Conservation (phyloP, 495 filamentous ascomycete genomes). For the Hypoxylon fragiforme region DNA sequence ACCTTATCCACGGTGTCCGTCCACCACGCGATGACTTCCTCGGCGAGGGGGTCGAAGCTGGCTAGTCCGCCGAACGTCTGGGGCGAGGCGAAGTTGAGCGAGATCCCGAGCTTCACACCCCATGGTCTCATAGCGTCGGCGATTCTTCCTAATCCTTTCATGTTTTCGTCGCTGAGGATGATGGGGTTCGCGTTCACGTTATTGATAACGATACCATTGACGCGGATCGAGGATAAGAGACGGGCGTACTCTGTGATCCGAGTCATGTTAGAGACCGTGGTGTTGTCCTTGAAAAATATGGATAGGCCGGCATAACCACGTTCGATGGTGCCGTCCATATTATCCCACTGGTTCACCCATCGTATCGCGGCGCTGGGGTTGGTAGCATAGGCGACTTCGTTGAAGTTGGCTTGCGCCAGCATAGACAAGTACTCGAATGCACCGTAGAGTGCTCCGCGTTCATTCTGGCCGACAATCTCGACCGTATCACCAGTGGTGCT, state of each 20-base stretch:
- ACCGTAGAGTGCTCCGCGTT: conserved; percentile 70
- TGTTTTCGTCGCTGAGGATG: conserved; percentile 57
- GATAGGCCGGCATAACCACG: conserved; percentile 70
- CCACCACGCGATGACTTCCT: conserved; percentile 65
- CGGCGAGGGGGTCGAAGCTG: conserved; percentile 68
- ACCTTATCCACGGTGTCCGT: conserved; percentile 57
- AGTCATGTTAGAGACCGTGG: conserved; percentile 58
- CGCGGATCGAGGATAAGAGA: conserved; percentile 65
- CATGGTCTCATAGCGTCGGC: conserved; percentile 69
- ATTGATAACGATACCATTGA: conserved; percentile 71
- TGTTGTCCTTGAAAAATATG: conserved; percentile 66
- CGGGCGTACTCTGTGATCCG: conserved; percentile 66
- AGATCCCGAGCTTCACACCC: conserved; percentile 66
- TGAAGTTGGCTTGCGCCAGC: conserved; percentile 64
- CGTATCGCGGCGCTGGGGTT: conserved; percentile 66
- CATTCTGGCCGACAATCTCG: conserved; percentile 67
- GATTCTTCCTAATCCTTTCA: conserved; percentile 63
- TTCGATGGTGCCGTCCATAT: conserved; percentile 71
- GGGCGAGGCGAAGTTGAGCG: conserved; percentile 70
- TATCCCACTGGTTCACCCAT: conserved; percentile 78
- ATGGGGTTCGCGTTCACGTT: conserved; percentile 72
- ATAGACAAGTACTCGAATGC: conserved; percentile 69
- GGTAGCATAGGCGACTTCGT: conserved; percentile 53
- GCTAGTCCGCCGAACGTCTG: conserved; percentile 56
- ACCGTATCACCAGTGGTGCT: conserved; percentile 48